Evolutionary conservation across 305 asterid genomes (phyloP).

Genomic region (Andrographis paniculata): DNA sequence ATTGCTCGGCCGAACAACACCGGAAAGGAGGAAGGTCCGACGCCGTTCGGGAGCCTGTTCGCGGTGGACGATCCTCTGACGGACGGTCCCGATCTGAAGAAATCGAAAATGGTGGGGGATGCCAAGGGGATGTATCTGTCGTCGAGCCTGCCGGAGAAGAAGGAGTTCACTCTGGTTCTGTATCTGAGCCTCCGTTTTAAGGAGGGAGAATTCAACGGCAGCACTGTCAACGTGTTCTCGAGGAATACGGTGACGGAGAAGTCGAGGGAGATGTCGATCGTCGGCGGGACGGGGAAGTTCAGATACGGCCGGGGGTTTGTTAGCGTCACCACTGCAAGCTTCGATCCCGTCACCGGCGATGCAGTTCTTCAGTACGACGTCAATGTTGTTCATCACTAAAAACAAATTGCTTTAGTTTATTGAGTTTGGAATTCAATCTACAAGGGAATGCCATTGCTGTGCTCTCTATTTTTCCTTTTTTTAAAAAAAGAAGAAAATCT

Average conservation of each 20-base stretch:
- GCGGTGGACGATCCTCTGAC: neutral
- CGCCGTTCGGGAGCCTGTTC: neutral
- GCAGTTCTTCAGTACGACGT: neutral
- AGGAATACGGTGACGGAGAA: neutral
- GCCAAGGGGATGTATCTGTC: neutral
- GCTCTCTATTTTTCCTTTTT: too few species aligned
- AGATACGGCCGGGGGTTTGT: conserved; percentile 29
- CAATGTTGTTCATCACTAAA: neutral
- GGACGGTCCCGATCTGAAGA: neutral
- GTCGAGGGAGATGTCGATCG: conserved; percentile 25
- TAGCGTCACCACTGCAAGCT: conserved; percentile 14
- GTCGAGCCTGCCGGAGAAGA: neutral
- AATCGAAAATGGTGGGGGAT: neutral
- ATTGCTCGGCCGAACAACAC: neutral
- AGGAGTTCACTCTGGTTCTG: neutral
- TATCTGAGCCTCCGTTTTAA: neutral
- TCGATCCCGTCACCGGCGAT: neutral
- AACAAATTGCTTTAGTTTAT: too few species aligned
- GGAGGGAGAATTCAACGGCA: neutral
- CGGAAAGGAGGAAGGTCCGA: neutral
- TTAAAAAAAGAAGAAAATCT: too few species aligned
- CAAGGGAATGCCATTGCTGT: too few species aligned
- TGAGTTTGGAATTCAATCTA: too few species aligned
- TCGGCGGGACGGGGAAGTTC: conserved; percentile 45
- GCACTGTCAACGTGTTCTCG: neutral